A percentile compares a stretch with the other conserved stretches of the same genome.
phyloP scores from a whole-genome alignment of 73 alveolate genomes.

The Tetrahymena malaccensis region DNA sequence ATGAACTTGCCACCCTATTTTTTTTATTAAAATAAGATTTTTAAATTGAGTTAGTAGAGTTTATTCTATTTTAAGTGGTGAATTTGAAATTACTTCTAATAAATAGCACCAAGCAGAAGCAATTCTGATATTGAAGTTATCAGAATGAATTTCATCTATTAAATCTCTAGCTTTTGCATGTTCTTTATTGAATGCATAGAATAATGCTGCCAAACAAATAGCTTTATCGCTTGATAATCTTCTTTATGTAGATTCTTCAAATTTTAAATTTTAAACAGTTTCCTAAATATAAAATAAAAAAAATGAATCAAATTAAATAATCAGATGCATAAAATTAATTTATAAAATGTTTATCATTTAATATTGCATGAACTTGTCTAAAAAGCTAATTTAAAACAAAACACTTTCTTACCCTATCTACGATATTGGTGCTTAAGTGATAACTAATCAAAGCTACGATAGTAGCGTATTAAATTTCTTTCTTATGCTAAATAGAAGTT shows the following conservation, averaged over 20 bases:
- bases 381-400: background rate
- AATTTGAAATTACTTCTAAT: slow-evolving; percentile 2
- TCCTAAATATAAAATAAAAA: slow-evolving; percentile 16
- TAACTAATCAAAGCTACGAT: slow-evolving; percentile 72
- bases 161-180: slow-evolving; percentile 42
- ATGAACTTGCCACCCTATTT: slow-evolving; percentile 10
- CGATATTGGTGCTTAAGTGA: slow-evolving; percentile 78
- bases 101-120: slow-evolving; percentile 29
- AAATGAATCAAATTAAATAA: background rate
- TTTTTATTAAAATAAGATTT: slow-evolving; percentile 51
- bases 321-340: too few relatives aligned
- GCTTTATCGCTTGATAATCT: slow-evolving; percentile 69
- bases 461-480: slow-evolving; percentile 88
- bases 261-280: slow-evolving; percentile 58
- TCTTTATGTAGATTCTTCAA: slow-evolving; percentile 50
- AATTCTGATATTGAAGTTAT: slow-evolving; percentile 4
- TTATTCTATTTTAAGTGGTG: background rate
- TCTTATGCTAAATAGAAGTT: slow-evolving; percentile 68
- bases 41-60: slow-evolving; percentile 21
- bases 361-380: background rate
- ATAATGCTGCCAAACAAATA: slow-evolving; percentile 60
- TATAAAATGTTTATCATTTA: too few relatives aligned
- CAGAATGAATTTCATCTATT: slow-evolving; percentile 17
- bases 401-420: slow-evolving; percentile 58
- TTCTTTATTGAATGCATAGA: slow-evolving; percentile 43